Base-by-base conservation (phyloP, 495 filamentous ascomycete genomes). In the Glonium stellatum region DNA sequence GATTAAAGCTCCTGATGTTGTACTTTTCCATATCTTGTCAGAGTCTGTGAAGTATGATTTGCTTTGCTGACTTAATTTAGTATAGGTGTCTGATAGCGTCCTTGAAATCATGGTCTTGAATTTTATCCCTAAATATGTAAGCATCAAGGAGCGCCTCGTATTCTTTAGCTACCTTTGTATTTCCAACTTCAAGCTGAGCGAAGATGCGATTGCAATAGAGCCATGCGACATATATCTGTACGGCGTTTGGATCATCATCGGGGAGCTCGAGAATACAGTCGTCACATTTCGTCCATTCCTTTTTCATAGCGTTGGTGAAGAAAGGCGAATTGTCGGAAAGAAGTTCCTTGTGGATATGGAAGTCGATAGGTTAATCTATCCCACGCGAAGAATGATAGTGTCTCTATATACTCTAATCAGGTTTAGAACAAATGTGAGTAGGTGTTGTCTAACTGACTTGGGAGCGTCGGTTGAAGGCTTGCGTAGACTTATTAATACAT, bases 301-400 rank as follows among this genome's bases (percentile, higher is more conserved):
- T 37, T 21, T 36, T 58, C 23, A 63, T 9, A 19, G 60, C 60
- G 13, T 63, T 63, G 34, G 46, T 34, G 49, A 63, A 63, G 55
- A 58, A 63, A 8, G 13, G 13, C 22, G 60, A 63, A 13, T 47
- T 27, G 4, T 31, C 12, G 48, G 35, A 58, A 11, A 63, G 35
- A 23, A 58, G 46, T 2, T 36, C 47, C 12, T 53, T 22, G 37
- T 63, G 60, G 23, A 63, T 48, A 1, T 5, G 12, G 46, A 58
- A 63, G 18, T 13, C 13, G 18, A 11, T 18, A 11, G 39, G 27
- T 2, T 31, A 2, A 44, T 44, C 39, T 2, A 11, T 3, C 39
- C 39, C 13, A 44, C 39, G 10, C 18, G 18, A 18, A 44, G 12
- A 2, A 11, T 13, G 13, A 44, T 18, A 15, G 10, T 18, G 18